A percentile compares a stretch with the other conserved stretches of the same genome.
phyloP scores from a whole-genome alignment of 371 early-diverging fungal genomes.

The Cokeromyces recurvatus region DNA sequence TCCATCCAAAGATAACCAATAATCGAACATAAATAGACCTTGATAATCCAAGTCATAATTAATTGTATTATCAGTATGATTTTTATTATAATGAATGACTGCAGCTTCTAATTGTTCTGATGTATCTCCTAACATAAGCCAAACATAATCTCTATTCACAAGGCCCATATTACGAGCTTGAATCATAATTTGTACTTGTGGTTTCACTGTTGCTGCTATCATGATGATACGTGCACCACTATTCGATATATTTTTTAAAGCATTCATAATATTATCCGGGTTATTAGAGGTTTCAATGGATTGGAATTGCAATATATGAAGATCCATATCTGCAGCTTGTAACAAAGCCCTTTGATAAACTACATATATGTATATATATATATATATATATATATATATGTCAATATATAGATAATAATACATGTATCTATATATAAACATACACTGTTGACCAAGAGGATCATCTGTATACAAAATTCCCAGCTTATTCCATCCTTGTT shows the following conservation, averaged over 20 bases:
- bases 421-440: not conserved
- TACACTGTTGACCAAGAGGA: constrained; percentile 47
- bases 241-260: constrained; percentile 25
- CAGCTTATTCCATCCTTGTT: constrained; percentile 45
- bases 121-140: constrained; percentile 47
- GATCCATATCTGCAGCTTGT: constrained; percentile 26
- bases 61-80: constrained; percentile 12
- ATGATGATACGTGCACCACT: constrained; percentile 37
- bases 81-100: constrained; percentile 20
- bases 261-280: constrained; percentile 11
- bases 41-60: constrained; percentile 32
- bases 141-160: constrained; percentile 42
- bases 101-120: constrained; percentile 22
- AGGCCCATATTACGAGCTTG: constrained; percentile 33
- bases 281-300: constrained; percentile 20
- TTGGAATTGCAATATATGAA: constrained; percentile 34
- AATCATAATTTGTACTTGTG: constrained; percentile 25
- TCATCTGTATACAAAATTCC: constrained; percentile 44
- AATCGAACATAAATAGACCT: constrained; percentile 54
- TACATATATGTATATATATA: not conserved
- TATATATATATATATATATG: not conserved
- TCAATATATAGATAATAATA: too few species aligned
- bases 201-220: constrained; percentile 29
- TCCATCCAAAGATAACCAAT: constrained; percentile 45
- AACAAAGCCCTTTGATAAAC: constrained; percentile 41